A percentile compares a stretch with the other conserved stretches of the same genome.
Evolutionary conservation across 306 rosid species (phyloP).

Genomic region (Erythrophleum fordii): DNA sequence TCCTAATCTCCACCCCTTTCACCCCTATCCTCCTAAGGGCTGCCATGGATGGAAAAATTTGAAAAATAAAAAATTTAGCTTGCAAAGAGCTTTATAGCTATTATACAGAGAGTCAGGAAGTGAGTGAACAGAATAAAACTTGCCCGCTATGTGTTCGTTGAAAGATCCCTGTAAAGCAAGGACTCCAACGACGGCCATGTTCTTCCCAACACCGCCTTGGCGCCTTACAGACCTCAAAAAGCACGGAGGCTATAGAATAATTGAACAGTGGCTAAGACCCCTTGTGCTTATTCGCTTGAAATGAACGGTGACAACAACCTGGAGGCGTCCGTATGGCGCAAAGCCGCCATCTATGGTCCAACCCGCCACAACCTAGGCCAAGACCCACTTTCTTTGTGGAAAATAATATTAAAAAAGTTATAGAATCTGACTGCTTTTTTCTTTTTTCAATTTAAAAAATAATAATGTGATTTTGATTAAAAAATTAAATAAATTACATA

Average conservation of each 20-base stretch:
- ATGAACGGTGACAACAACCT: neutral
- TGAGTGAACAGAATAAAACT: neutral
- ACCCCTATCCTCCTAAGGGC: slow-evolving; percentile 89
- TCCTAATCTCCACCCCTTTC: slow-evolving; percentile 83
- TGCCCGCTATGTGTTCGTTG: slow-evolving; percentile 94
- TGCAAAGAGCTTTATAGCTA: neutral
- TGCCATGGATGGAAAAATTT: slow-evolving; percentile 30
- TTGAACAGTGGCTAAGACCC: neutral
- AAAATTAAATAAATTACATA: too few species aligned
- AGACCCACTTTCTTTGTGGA: too few species aligned
- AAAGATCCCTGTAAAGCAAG: slow-evolving; percentile 94
- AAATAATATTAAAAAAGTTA: too few species aligned
- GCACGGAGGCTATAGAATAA: too few species aligned
- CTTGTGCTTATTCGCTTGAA: neutral
- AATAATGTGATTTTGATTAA: too few species aligned
- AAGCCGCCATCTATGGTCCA: neutral
- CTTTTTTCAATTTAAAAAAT: too few species aligned
- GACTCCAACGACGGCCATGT: slow-evolving; percentile 89
- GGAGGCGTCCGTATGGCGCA: too few species aligned
- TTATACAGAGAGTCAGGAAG: neutral
- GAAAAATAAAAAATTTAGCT: neutral
- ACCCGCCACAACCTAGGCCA: too few species aligned
- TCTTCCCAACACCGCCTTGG: neutral
- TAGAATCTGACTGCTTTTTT: too few species aligned
- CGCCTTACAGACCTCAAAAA: neutral